A percentile compares a stretch with the other conserved stretches of the same genome.
Conservation (phyloP, 495 filamentous ascomycete genomes). For the Chaetomium tenue region DNA sequence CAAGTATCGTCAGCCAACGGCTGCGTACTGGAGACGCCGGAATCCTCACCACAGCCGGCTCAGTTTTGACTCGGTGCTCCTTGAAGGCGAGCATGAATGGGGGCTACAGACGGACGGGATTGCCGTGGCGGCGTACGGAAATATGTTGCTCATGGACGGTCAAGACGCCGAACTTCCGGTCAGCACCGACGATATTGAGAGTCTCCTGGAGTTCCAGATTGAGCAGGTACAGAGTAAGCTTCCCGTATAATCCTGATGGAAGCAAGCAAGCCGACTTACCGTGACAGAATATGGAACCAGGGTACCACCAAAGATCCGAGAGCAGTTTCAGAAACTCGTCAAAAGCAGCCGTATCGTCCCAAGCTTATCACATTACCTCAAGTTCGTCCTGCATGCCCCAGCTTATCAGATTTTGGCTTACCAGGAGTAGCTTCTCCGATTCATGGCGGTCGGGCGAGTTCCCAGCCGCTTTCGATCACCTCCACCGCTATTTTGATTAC, state of each 20-base stretch:
- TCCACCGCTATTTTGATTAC: slow-evolving; percentile 97
- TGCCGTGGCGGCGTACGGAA: slow-evolving; percentile 60
- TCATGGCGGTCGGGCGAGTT: slow-evolving; percentile 91
- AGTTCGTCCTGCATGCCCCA: slow-evolving; percentile 44
- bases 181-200: slow-evolving; percentile 81
- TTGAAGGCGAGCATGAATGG: slow-evolving; percentile 48
- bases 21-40: slow-evolving; percentile 64
- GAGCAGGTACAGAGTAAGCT: slow-evolving; percentile 76
- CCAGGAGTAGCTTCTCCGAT: slow-evolving; percentile 67
- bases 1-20: slow-evolving; percentile 73
- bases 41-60: slow-evolving; percentile 61
- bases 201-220: slow-evolving; percentile 82
- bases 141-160: slow-evolving; percentile 52
- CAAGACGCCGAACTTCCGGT: slow-evolving; percentile 44
- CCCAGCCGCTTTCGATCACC: slow-evolving; percentile 79
- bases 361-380: slow-evolving; percentile 72
- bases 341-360: slow-evolving; percentile 64
- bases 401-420: slow-evolving; percentile 29
- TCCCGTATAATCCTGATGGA: neutral
- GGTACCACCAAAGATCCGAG: slow-evolving; percentile 64
- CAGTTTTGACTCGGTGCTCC: slow-evolving; percentile 66
- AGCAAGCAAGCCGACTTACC: slow-evolving; percentile 11
- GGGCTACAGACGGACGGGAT: slow-evolving; percentile 42
- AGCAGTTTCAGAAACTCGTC: slow-evolving; percentile 64
- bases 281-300: slow-evolving; percentile 54